Evolutionary conservation across 75 land plant genomes (phyloP).

Genomic region (Isoetes taiwanensis): DNA sequence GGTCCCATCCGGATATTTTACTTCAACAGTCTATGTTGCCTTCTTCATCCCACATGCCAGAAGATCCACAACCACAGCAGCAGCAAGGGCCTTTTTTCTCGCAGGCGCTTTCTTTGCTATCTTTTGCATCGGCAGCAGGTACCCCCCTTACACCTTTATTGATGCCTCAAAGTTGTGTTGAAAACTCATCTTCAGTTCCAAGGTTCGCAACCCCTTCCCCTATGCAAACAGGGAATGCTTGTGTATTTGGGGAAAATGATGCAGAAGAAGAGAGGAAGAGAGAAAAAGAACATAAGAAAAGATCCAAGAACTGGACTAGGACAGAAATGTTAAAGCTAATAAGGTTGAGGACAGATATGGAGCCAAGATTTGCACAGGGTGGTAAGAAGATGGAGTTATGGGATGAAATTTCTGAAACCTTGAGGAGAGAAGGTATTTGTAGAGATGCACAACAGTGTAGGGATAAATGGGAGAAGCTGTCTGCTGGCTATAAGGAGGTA

Average conservation of each 20-base stretch:
- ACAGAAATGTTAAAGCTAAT: constrained; percentile 32
- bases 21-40: too few species aligned
- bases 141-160: too few species aligned
- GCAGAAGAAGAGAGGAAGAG: constrained; percentile 27
- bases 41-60: too few species aligned
- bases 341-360: constrained; percentile 17
- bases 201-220: too few species aligned
- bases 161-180: too few species aligned
- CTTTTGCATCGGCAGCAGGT: too few species aligned
- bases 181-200: too few species aligned
- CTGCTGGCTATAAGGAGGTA: constrained; percentile 39
- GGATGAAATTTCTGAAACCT: constrained; percentile 33
- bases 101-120: too few species aligned
- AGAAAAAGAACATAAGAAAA: constrained; percentile 22
- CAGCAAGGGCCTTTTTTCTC: too few species aligned
- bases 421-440: constrained; percentile 16
- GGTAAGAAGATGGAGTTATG: constrained; percentile 38
- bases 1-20: too few species aligned
- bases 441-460: constrained; percentile 42
- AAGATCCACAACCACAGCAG: too few species aligned
- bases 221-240: neutral
- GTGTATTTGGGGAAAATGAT: constrained; percentile 12
- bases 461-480: constrained; percentile 47
- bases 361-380: constrained; percentile 23
- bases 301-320: constrained; percentile 43